Evolutionary conservation across 495 filamentous ascomycete species (phyloP).

Genomic region (Copromyces sp.): DNA sequence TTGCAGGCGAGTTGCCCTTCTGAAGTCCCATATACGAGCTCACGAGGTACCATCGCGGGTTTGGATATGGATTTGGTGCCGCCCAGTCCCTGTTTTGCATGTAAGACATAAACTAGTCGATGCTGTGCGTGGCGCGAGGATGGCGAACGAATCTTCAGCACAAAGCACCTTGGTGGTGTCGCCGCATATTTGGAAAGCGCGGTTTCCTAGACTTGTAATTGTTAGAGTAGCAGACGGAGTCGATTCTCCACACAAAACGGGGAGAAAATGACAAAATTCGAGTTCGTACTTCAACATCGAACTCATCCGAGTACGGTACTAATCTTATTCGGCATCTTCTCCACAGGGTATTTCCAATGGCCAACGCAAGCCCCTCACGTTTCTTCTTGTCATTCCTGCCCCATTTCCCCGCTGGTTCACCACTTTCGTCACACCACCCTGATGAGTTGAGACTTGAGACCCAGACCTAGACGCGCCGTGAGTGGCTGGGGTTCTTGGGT

Average conservation of each 20-base stretch:
- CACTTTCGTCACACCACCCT: neutral
- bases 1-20: neutral
- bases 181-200: neutral
- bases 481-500: slow-evolving; percentile 15
- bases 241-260: neutral
- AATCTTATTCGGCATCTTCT: neutral
- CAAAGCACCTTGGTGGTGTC: neutral
- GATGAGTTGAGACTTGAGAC: neutral
- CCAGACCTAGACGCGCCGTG: slow-evolving; percentile 7
- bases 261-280: neutral
- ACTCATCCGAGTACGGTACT: neutral
- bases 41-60: neutral
- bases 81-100: neutral
- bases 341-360: neutral
- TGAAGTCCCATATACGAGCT: neutral
- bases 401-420: neutral
- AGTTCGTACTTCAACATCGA: neutral
- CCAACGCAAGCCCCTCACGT: neutral
- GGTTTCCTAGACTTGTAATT: neutral
- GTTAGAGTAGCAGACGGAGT: neutral
- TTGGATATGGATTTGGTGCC: neutral
- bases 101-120: neutral
- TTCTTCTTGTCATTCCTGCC: neutral
- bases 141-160: neutral
- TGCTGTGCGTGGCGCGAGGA: neutral